Percentiles rank a stretch among this genome's conserved stretches.
Evolutionary conservation across 768 basidiomycete species (phyloP).

Genomic region (Mycena chlorophos): DNA sequence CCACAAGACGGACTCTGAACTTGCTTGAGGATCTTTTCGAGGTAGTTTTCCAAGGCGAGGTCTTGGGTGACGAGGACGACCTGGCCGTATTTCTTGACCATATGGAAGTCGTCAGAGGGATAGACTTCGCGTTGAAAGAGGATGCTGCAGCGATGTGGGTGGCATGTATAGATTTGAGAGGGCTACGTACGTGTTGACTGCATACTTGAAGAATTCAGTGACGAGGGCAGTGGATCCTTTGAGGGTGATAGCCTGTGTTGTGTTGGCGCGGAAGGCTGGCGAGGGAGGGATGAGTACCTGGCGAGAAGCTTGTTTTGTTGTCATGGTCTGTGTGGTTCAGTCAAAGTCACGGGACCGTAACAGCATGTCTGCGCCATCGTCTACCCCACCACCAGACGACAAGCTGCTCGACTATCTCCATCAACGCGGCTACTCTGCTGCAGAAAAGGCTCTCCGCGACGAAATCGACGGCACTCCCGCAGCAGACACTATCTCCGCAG

Average conservation of each 20-base stretch:
- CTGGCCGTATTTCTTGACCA: slow-evolving; percentile 99
- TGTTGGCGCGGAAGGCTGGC: slow-evolving; percentile 44
- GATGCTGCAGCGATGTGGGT: slow-evolving; percentile 56
- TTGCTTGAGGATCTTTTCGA: slow-evolving; percentile 90
- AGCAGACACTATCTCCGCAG: slow-evolving; percentile 44
- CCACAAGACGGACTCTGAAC: slow-evolving; percentile 71
- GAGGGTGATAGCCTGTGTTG: slow-evolving; percentile 84
- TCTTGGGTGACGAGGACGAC: slow-evolving; percentile 95
- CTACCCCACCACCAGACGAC: slow-evolving; percentile 40
- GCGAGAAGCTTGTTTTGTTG: slow-evolving; percentile 17
- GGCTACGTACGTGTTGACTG: slow-evolving; percentile 85
- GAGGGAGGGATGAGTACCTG: slow-evolving; percentile 16
- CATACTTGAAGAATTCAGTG: slow-evolving; percentile 99
- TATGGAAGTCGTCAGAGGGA: slow-evolving; percentile 96
- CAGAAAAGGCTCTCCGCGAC: slow-evolving; percentile 50
- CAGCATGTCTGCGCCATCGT: slow-evolving; percentile 38
- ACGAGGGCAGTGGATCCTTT: slow-evolving; percentile 93
- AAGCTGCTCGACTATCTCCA: slow-evolving; percentile 51
- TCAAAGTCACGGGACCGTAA: too few relatives aligned
- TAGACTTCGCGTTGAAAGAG: slow-evolving; percentile 97
- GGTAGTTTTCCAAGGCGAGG: slow-evolving; percentile 87
- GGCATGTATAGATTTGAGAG: neutral
- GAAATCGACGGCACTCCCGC: slow-evolving; percentile 41
- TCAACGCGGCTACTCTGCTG: slow-evolving; percentile 45
- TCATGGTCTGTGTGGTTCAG: too few relatives aligned